phyloP scores from a whole-genome alignment of 2,329 filamentous ascomycete genomes.

The Scorias spongiosa region DNA sequence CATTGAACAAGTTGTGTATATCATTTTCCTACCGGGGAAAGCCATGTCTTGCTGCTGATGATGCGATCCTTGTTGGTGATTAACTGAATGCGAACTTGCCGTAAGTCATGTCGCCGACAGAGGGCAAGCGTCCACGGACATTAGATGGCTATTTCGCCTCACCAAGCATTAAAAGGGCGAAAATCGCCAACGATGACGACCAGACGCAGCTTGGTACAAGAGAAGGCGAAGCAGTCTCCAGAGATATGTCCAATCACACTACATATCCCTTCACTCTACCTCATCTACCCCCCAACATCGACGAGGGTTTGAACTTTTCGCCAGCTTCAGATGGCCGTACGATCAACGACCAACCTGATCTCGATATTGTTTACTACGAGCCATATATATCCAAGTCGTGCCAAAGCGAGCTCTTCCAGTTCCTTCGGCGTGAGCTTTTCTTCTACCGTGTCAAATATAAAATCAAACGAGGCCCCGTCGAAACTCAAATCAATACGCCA shows the following conservation, averaged over 20 bases:
- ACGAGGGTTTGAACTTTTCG: conserved; percentile 25
- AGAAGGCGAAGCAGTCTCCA: background rate
- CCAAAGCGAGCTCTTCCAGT: conserved; percentile 48
- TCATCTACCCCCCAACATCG: conserved; percentile 30
- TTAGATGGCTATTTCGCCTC: conserved; percentile 55
- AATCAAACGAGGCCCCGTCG: conserved; percentile 49
- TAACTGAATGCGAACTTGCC: background rate
- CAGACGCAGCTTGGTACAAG: background rate
- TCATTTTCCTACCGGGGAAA: no score
- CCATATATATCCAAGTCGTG: conserved; percentile 49
- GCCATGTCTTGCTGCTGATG: no score
- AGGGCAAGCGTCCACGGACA: conserved; percentile 39
- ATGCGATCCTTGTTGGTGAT: no score
- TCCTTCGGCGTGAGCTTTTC: conserved; percentile 56
- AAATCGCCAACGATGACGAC: conserved; percentile 15
- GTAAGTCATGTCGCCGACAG: background rate
- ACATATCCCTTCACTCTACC: conserved; percentile 40
- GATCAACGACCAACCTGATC: conserved; percentile 52
- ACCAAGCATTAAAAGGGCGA: conserved; percentile 26
- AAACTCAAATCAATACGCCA: conserved; percentile 47
- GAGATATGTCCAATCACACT: conserved; percentile 26
- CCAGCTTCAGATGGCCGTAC: conserved; percentile 34
- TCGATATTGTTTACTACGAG: conserved; percentile 62
- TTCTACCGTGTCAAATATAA: conserved; percentile 32
- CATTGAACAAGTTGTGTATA: no score